Evolutionary conservation across 306 rosid genomes (phyloP).

Genomic region (Vigna trinervia): DNA sequence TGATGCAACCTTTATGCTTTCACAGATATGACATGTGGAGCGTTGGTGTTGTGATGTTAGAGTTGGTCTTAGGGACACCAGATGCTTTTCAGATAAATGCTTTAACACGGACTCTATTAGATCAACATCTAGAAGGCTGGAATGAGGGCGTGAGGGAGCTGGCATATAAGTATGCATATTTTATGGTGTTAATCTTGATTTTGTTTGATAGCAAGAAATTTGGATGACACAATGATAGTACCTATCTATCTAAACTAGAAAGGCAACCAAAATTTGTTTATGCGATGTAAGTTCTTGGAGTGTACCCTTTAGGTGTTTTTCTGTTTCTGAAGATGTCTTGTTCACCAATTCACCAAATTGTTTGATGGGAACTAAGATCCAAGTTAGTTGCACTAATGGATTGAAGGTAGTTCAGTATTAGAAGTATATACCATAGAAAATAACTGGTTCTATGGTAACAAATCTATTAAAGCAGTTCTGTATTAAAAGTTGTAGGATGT

Average conservation of each 20-base stretch:
- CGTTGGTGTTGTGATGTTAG: conserved; percentile 93
- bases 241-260: not conserved
- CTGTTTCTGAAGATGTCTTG: conserved; percentile 2
- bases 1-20: conserved; percentile 39
- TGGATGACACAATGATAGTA: not conserved
- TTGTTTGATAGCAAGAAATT: conserved; percentile 29
- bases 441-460: not conserved
- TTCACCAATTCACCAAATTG: not conserved
- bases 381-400: not conserved
- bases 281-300: conserved; percentile 22
- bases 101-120: conserved; percentile 79
- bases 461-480: not conserved
- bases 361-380: not conserved
- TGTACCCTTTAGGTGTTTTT: conserved; percentile 4
- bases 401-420: not conserved
- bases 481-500: not conserved
- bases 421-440: not conserved
- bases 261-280: conserved; percentile 14
- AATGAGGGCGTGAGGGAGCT: conserved; percentile 81
- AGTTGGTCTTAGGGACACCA: conserved; percentile 87
- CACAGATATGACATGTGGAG: conserved; percentile 98
- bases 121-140: conserved; percentile 90
- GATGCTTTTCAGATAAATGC: conserved; percentile 80
- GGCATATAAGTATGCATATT: conserved; percentile 74
- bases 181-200: conserved; percentile 28